Percentiles rank a stretch among this genome's conserved stretches.
Evolutionary conservation across 345 rosid species (phyloP).

Genomic region (Reutealis trisperma): DNA sequence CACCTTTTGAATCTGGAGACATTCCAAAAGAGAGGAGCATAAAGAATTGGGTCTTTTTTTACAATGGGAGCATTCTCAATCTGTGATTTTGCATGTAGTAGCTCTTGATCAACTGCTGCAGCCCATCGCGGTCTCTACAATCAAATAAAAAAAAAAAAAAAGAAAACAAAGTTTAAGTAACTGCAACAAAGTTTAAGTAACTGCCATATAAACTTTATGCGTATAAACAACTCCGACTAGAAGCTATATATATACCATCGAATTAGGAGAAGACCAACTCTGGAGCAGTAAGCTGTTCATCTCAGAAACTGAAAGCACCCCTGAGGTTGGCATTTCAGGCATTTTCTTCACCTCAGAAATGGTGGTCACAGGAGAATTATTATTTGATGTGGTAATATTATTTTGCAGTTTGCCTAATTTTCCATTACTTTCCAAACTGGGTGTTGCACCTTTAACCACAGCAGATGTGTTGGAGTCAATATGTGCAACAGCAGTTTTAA

Average conservation of each 20-base stretch:
- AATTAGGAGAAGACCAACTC: slow-evolving; percentile 48
- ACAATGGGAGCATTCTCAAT: slow-evolving; percentile 61
- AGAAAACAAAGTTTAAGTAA: too few relatives aligned
- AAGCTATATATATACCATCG: slow-evolving; percentile 43
- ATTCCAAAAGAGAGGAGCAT: slow-evolving; percentile 70
- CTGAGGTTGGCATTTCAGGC: slow-evolving; percentile 37
- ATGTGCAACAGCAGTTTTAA: slow-evolving; percentile 22
- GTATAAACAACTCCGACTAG: slow-evolving; percentile 7
- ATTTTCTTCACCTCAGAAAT: slow-evolving; percentile 35
- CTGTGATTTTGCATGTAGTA: slow-evolving; percentile 56
- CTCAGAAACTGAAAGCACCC: slow-evolving; percentile 57
- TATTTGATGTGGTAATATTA: slow-evolving; percentile 17
- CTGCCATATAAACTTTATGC: background rate
- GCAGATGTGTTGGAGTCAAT: slow-evolving; percentile 29
- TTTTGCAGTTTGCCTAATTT: slow-evolving; percentile 33
- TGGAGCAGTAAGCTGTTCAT: slow-evolving; percentile 66
- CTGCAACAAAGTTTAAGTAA: background rate
- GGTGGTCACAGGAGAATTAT: slow-evolving; percentile 20
- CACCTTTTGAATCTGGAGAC: slow-evolving; percentile 80
- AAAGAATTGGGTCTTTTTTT: slow-evolving; percentile 50
- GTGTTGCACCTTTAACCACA: slow-evolving; percentile 23
- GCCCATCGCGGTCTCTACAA: slow-evolving; percentile 61
- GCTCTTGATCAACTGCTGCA: slow-evolving; percentile 60
- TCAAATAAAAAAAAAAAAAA: slow-evolving; percentile 20
- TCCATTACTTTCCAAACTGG: slow-evolving; percentile 20